phyloP scores from a whole-genome alignment of 768 basidiomycete genomes.

The Psilocybe cyanescens region DNA sequence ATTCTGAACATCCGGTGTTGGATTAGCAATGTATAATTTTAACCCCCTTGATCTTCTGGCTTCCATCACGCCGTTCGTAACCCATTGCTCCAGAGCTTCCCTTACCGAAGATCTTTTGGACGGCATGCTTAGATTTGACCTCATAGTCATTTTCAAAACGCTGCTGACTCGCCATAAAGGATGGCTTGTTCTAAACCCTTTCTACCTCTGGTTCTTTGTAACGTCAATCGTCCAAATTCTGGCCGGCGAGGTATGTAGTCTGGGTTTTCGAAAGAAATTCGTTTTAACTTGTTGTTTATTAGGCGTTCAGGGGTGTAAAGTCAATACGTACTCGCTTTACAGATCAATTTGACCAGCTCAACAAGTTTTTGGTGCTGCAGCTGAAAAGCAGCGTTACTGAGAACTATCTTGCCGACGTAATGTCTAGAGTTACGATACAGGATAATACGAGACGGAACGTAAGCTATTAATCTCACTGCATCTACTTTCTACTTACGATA shows the following conservation, averaged over 20 bases:
- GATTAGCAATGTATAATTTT: slow-evolving; percentile 1
- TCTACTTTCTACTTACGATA: background rate
- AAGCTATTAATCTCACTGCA: background rate
- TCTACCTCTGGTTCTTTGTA: slow-evolving; percentile 4
- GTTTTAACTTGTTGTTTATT: too few relatives aligned
- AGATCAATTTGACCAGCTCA: background rate
- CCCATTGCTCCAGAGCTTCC: background rate
- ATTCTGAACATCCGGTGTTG: background rate
- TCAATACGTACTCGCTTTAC: background rate
- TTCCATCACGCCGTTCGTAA: background rate
- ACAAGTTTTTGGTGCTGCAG: background rate
- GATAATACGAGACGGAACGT: background rate
- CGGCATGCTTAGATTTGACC: background rate
- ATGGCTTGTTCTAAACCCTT: slow-evolving; percentile 6
- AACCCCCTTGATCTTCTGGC: slow-evolving; percentile 5
- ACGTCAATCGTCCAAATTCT: background rate
- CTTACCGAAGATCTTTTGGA: background rate
- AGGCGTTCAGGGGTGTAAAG: background rate
- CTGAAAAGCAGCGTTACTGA: slow-evolving; percentile 4
- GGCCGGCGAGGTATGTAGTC: background rate
- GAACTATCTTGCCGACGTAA: background rate
- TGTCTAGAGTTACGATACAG: background rate
- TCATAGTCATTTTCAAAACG: background rate
- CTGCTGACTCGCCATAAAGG: slow-evolving; percentile 1
- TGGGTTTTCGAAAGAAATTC: background rate